A percentile compares a stretch with the other conserved stretches of the same genome.
phyloP scores from a whole-genome alignment of 768 basidiomycete species.

The Hericium coralloides region DNA sequence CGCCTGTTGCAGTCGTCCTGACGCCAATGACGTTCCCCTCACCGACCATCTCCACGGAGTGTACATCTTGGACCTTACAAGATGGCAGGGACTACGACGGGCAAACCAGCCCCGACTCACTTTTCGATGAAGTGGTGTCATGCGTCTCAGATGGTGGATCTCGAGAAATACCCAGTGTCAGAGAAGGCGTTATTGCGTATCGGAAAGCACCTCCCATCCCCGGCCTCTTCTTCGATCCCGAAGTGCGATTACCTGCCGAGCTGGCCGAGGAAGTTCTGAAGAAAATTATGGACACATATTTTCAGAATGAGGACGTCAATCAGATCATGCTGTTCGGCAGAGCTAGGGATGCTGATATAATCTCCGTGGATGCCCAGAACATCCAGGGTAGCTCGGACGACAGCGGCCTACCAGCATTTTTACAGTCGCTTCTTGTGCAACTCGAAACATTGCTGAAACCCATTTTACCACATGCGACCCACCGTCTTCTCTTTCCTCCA shows the following conservation, averaged over 20 bases:
- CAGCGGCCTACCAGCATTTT: conserved; percentile 45
- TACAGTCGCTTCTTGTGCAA: conserved; percentile 42
- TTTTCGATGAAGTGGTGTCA: conserved; percentile 38
- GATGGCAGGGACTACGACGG: not conserved
- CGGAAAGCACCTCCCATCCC: conserved; percentile 46
- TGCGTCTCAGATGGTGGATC: not conserved
- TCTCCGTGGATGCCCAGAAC: not conserved
- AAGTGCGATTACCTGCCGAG: conserved; percentile 38
- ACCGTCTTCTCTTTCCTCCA: conserved; percentile 54
- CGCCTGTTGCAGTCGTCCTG: too few relatives aligned
- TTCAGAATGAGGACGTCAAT: conserved; percentile 42
- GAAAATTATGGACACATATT: conserved; percentile 53
- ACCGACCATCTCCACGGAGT: too few relatives aligned
- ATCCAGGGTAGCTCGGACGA: conserved; percentile 6
- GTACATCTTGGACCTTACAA: too few relatives aligned
- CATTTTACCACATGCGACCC: conserved; percentile 36
- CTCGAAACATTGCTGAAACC: conserved; percentile 43
- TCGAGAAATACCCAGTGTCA: not conserved
- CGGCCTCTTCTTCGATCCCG: conserved; percentile 55
- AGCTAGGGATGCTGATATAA: conserved; percentile 4
- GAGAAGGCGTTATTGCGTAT: conserved; percentile 9
- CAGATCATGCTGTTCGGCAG: conserved; percentile 87
- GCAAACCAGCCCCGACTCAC: conserved; percentile 29
- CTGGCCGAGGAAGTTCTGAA: conserved; percentile 39
- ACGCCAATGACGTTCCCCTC: too few relatives aligned